These are phyloP conservation scores for Gyrodon lividus DNA, from an alignment of 768 basidiomycete species.

Conservation along the genomic window DNA sequence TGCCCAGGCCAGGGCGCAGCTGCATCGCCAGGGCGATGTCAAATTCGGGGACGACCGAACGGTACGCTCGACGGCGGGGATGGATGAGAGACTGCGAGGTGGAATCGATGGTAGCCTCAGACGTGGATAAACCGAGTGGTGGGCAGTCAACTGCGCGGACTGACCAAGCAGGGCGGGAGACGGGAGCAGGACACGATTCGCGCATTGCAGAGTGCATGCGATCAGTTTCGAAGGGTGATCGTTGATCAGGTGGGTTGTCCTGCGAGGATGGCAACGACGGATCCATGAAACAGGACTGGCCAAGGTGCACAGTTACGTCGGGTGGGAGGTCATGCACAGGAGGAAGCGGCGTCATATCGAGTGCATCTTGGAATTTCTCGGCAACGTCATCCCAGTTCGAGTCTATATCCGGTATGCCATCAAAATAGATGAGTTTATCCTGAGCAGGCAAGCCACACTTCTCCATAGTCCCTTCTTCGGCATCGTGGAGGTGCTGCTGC, in stretches of 20 bases:
- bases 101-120: constrained; percentile 4
- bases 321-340: constrained; percentile 18
- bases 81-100: constrained; percentile 14
- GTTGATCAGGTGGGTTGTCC: constrained; percentile 8
- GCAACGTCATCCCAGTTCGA: constrained; percentile 27
- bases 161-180: constrained; percentile 30
- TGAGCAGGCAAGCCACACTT: neutral
- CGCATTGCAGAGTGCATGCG: constrained; percentile 11
- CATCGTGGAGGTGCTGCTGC: constrained; percentile 1
- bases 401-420: constrained; percentile 19
- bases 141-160: constrained; percentile 26
- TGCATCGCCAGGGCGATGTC: constrained; percentile 80
- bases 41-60: constrained; percentile 45
- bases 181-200: constrained; percentile 10
- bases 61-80: constrained; percentile 29
- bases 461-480: constrained; percentile 4
- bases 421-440: constrained; percentile 4
- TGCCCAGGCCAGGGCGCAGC: constrained; percentile 66
- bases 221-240: constrained; percentile 4
- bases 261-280: constrained; percentile 8
- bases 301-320: constrained; percentile 7
- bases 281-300: constrained; percentile 10
- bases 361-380: constrained; percentile 32
- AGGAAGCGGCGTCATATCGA: constrained; percentile 27
- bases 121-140: constrained; percentile 16